Evolutionary conservation across 257 asterid species (phyloP).

Genomic region (Ajuga chamaepitys): DNA sequence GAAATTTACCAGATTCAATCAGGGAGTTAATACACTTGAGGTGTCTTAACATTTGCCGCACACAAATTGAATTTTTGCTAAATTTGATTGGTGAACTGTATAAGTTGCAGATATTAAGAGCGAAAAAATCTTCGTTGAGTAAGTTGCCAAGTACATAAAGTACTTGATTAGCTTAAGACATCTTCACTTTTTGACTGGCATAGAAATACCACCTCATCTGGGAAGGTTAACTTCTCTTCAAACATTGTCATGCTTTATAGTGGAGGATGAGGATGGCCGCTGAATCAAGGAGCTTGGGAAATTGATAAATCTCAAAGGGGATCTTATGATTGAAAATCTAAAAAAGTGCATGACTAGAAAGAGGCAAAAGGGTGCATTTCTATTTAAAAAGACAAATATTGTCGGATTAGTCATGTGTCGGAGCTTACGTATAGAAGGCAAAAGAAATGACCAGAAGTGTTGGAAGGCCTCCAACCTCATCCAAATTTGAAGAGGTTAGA

Average conservation of each 20-base stretch:
- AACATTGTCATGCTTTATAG: neutral
- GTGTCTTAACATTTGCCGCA: constrained; percentile 10
- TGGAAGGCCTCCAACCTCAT: neutral
- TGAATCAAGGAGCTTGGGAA: neutral
- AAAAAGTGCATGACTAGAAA: neutral
- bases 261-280: neutral
- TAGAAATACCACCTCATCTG: neutral
- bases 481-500: neutral
- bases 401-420: neutral
- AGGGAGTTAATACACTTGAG: constrained; percentile 20
- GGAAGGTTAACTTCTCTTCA: constrained; percentile 16
- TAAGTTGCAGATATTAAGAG: neutral
- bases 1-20: neutral
- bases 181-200: constrained; percentile 1
- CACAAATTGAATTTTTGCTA: neutral
- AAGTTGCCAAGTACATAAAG: neutral
- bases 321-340: neutral
- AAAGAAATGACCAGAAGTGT: neutral
- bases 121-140: neutral
- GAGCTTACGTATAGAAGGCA: neutral
- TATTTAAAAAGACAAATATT: neutral
- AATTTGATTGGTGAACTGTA: constrained; percentile 7
- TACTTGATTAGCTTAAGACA: neutral
- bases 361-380: neutral
- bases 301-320: neutral